These are phyloP conservation scores for Clarireedia hainanense DNA, from an alignment of 2,329 filamentous ascomycete genomes.

Conservation along the genomic window DNA sequence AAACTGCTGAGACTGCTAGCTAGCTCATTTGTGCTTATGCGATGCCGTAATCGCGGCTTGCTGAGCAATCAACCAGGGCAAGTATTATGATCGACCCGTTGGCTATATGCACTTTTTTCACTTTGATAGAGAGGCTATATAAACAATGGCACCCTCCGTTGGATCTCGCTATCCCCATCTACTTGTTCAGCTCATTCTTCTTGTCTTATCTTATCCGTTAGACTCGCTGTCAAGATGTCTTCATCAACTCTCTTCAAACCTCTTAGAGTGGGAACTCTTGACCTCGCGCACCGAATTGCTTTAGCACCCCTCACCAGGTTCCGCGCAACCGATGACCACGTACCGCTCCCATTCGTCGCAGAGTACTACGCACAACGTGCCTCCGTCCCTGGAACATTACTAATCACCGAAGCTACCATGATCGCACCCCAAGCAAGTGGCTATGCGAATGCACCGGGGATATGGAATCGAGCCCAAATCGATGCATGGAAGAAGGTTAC, in stretches of 20 bases:
- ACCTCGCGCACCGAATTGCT: constrained; percentile 38
- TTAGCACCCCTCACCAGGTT: constrained; percentile 52
- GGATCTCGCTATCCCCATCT: no score
- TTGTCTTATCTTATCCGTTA: no score
- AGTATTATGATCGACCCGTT: no score
- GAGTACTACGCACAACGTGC: constrained; percentile 49
- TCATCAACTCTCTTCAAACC: constrained; percentile 35
- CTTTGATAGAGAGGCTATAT: no score
- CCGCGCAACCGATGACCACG: constrained; percentile 39
- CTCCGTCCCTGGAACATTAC: constrained; percentile 41
- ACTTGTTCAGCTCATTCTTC: no score
- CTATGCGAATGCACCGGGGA: constrained; percentile 44
- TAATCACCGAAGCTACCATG: constrained; percentile 48
- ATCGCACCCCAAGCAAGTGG: constrained; percentile 39
- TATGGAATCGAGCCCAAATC: constrained; percentile 45
- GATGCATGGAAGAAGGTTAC: constrained; percentile 50
- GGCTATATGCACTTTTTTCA: no score
- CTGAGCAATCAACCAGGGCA: no score
- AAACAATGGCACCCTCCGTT: no score
- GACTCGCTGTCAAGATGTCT: background rate
- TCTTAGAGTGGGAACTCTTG: constrained; percentile 33
- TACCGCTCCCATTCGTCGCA: constrained; percentile 35
- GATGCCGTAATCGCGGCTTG: no score
- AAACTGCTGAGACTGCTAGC: no score
- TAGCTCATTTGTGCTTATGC: no score